Base-by-base conservation (phyloP, 495 filamentous ascomycete genomes). In the Chaetomidium leptoderma region DNA sequence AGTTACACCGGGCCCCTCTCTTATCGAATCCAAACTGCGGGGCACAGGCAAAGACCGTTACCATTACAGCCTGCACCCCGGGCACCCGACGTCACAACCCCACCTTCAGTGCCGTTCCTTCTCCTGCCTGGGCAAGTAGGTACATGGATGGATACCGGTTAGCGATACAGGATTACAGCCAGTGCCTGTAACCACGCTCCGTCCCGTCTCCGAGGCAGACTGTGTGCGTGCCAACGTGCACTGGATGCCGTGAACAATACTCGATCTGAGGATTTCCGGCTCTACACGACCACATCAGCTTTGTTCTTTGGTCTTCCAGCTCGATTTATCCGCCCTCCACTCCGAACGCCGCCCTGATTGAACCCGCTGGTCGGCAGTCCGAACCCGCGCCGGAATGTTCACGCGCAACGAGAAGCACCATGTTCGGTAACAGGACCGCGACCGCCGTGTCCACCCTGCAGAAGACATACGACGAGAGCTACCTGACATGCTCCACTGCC, bases 391-490 rank as follows among this genome's bases (percentile, higher is more conserved):
- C 49, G 60, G 53, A 13, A 64, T 64, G 62, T 58, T 29, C 44
- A 46, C 23, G 47, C 8, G 26, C 57, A 36, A 27, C 44, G 19
- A 55, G 27, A 9, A 45, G 17, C 63, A 65, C 54, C 50, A 90
- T 88, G 87, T 89, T 92, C 83, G 88, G 89, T 75, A 86, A 82
- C 77, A 90, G 86, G 53, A 63, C 64, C 21, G 54, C 82, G 37
- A 52, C 60, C 68, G 81, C 82, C 43, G 78, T 83, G 60, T 86
- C 90, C 70, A 84, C 85, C 53, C 79, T 97, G 70, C 93, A 97
- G 78, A 97, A 96, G 81, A 95, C 90, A 55, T 97, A 97, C 74
- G 91, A 97, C 76, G 90, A 97, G 66, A 90, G 88, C 72, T 96
- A 95, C 72, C 77, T 96, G 55, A 88, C 86, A 61, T 96, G 90